These are phyloP conservation scores for Hygrophila difformis DNA, from an alignment of 257 asterid species.

Conservation along the genomic window DNA sequence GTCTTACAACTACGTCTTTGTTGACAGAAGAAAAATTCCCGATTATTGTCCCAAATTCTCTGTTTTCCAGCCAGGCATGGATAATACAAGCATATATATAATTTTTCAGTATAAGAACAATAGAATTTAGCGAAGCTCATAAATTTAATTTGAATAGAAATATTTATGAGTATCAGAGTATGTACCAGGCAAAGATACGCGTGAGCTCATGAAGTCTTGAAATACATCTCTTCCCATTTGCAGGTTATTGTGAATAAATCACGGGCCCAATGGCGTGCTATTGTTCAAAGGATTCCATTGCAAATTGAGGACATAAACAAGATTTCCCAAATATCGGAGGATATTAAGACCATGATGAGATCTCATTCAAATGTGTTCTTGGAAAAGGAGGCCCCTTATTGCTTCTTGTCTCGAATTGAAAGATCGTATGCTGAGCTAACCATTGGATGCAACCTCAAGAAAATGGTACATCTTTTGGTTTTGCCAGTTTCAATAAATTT, in stretches of 20 bases:
- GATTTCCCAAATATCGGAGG: constrained; percentile 64
- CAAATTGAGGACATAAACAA: constrained; percentile 55
- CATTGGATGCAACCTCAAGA: constrained; percentile 77
- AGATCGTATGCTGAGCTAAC: constrained; percentile 66
- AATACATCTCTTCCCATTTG: constrained; percentile 14
- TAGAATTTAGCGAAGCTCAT: too few species aligned
- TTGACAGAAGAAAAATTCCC: constrained; percentile 87
- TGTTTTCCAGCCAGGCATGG: constrained; percentile 86
- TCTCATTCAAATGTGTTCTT: constrained; percentile 62
- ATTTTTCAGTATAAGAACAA: too few species aligned
- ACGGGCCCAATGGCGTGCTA: constrained; percentile 65
- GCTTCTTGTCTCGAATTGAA: constrained; percentile 68
- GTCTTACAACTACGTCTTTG: constrained; percentile 77
- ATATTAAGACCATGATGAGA: constrained; percentile 63
- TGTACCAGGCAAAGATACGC: background rate
- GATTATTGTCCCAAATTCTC: constrained; percentile 79
- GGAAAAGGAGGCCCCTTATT: constrained; percentile 83
- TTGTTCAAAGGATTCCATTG: constrained; percentile 48
- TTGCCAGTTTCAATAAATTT: too few species aligned
- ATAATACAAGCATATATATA: background rate
- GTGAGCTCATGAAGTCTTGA: constrained; percentile 7
- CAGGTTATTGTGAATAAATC: constrained; percentile 92
- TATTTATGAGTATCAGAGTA: background rate
- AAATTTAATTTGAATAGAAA: too few species aligned
- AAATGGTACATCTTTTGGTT: constrained; percentile 29